Evolutionary conservation across 164 flowering plant genomes (phyloP).

Genomic region (Macadamia tetraphylla): DNA sequence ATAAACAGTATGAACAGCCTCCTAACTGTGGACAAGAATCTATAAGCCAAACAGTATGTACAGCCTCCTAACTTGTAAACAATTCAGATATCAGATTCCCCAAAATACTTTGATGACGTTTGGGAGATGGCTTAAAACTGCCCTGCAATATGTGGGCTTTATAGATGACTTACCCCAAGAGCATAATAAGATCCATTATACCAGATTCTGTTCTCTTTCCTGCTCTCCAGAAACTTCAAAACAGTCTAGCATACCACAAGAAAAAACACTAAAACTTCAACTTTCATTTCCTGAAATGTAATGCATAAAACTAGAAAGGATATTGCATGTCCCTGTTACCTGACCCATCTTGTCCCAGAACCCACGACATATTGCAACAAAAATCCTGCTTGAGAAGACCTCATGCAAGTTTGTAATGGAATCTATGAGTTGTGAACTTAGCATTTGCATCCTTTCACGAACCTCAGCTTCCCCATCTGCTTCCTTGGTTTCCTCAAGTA

Average conservation of each 20-base stretch:
- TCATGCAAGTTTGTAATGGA: conserved; percentile 72
- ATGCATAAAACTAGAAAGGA: conserved; percentile 31
- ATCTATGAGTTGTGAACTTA: conserved; percentile 59
- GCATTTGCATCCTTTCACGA: conserved; percentile 81
- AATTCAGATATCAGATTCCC: too few relatives aligned
- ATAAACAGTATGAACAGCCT: too few relatives aligned
- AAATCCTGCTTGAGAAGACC: conserved; percentile 62
- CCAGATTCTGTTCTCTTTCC: conserved; percentile 48
- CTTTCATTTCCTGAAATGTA: conserved; percentile 20
- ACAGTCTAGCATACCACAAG: conserved; percentile 26
- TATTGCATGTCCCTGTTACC: conserved; percentile 28
- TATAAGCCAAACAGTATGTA: too few relatives aligned
- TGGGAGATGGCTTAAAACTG: too few relatives aligned
- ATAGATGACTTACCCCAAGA: conserved; percentile 35
- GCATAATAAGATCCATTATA: conserved; percentile 56
- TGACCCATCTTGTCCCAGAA: conserved; percentile 96
- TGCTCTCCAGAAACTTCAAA: conserved; percentile 40
- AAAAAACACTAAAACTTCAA: conserved; percentile 28
- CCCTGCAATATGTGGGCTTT: neutral
- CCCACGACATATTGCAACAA: conserved; percentile 70
- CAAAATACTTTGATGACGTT: too few relatives aligned
- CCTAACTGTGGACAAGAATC: too few relatives aligned
- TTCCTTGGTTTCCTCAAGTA: conserved; percentile 82
- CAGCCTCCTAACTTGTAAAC: too few relatives aligned
- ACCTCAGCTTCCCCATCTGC: conserved; percentile 81